Conservation (phyloP, 768 basidiomycete genomes). For the Xanthoconium stramineum region DNA sequence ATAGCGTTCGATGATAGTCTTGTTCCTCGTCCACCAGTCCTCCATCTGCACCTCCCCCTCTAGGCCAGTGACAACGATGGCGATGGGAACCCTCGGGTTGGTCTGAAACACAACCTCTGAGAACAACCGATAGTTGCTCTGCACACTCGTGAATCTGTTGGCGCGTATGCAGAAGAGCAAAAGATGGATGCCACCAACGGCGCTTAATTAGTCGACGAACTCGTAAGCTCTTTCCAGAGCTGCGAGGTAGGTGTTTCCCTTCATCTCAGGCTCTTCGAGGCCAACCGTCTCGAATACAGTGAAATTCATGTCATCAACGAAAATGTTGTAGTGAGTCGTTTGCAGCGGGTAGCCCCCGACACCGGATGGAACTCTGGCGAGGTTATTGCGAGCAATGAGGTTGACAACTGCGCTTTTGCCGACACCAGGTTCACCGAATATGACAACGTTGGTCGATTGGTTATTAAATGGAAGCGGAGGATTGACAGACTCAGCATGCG, state of each 20-base stretch:
- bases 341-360: slow-evolving; percentile 29
- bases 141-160: slow-evolving; percentile 27
- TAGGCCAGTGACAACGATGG: slow-evolving; percentile 33
- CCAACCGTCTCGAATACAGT: not conserved
- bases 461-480: too few species aligned
- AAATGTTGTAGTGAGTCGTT: slow-evolving; percentile 17
- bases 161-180: slow-evolving; percentile 37
- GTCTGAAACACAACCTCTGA: slow-evolving; percentile 33
- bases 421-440: slow-evolving; percentile 3
- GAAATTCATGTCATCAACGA: slow-evolving; percentile 1
- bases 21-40: slow-evolving; percentile 8
- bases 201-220: slow-evolving; percentile 26
- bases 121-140: slow-evolving; percentile 36
- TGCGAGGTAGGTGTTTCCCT: not conserved
- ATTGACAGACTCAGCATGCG: too few species aligned
- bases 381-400: not conserved
- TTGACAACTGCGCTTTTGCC: slow-evolving; percentile 9
- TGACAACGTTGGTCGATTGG: slow-evolving; percentile 1
- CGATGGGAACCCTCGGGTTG: slow-evolving; percentile 34
- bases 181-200: slow-evolving; percentile 32
- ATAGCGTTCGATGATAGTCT: not conserved
- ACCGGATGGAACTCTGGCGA: not conserved
- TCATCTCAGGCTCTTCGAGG: not conserved
- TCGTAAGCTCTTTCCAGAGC: not conserved
- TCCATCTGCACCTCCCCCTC: not conserved